Conservation (phyloP, 73 alveolate genomes). For the Paramecium pentaurelia region DNA sequence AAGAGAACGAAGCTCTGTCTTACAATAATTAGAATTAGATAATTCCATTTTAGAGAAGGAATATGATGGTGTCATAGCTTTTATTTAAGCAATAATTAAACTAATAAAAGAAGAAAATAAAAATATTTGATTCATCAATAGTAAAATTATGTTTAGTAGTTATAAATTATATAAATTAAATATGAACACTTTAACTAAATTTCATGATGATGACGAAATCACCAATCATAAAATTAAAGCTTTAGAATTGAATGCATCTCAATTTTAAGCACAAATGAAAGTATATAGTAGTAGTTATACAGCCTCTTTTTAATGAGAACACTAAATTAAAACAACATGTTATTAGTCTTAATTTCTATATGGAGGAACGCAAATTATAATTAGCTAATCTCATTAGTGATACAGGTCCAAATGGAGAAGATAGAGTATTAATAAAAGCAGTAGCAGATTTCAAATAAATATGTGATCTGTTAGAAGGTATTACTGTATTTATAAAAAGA, state of each 20-base stretch:
- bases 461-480: constrained; percentile 41
- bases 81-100: neutral
- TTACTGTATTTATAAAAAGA: neutral
- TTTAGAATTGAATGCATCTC: neutral
- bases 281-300: neutral
- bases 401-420: constrained; percentile 36
- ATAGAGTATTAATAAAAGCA: constrained; percentile 1
- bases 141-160: neutral
- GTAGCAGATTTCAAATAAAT: constrained; percentile 32
- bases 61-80: neutral
- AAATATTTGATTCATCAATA: neutral
- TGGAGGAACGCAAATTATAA: neutral
- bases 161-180: neutral
- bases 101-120: neutral
- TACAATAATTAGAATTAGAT: neutral
- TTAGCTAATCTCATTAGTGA: neutral
- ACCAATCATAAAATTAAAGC: neutral
- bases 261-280: neutral
- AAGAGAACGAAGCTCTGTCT: neutral
- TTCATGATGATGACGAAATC: neutral
- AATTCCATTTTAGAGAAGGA: neutral
- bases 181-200: neutral
- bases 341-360: neutral
- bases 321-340: neutral
- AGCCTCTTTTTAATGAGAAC: neutral